These are phyloP conservation scores for Eimeria nieschulzi DNA, from an alignment of 169 alveolate genomes.

Conservation along the genomic window DNA sequence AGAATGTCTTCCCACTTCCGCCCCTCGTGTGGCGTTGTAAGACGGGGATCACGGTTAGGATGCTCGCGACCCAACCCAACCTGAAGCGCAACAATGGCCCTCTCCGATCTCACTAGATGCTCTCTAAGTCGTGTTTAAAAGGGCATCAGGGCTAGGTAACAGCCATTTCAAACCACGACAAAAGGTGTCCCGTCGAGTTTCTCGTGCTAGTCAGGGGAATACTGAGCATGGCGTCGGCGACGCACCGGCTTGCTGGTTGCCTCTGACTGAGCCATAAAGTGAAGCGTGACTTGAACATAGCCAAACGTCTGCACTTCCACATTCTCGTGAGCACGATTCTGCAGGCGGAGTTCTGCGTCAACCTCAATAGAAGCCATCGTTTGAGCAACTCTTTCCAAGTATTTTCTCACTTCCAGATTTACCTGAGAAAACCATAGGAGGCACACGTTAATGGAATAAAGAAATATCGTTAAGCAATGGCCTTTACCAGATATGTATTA, in stretches of 20 bases:
- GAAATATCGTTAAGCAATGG: background rate
- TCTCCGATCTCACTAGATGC: background rate
- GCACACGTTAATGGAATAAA: background rate
- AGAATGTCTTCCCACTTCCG: conserved; percentile 93
- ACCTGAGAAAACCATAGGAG: conserved; percentile 64
- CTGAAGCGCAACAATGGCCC: conserved; percentile 20
- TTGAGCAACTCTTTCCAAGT: conserved; percentile 87
- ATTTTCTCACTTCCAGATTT: conserved; percentile 84
- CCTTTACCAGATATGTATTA: background rate
- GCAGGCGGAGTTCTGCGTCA: conserved; percentile 88
- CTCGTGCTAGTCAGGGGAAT: background rate
- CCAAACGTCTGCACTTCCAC: conserved; percentile 83
- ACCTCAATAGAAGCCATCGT: conserved; percentile 84
- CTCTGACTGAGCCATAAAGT: conserved; percentile 91
- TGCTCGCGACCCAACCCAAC: conserved; percentile 91
- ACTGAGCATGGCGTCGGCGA: background rate
- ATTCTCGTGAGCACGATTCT: conserved; percentile 77
- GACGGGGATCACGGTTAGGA: conserved; percentile 92
- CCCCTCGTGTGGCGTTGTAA: conserved; percentile 90
- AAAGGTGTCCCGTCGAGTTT: background rate
- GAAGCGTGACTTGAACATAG: conserved; percentile 89
- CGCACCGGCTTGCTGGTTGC: conserved; percentile 88
- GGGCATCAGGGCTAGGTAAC: background rate
- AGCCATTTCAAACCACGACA: background rate
- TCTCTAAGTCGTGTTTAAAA: background rate